Conservation (phyloP, 257 asterid species). For the Gynochthodes officinalis region DNA sequence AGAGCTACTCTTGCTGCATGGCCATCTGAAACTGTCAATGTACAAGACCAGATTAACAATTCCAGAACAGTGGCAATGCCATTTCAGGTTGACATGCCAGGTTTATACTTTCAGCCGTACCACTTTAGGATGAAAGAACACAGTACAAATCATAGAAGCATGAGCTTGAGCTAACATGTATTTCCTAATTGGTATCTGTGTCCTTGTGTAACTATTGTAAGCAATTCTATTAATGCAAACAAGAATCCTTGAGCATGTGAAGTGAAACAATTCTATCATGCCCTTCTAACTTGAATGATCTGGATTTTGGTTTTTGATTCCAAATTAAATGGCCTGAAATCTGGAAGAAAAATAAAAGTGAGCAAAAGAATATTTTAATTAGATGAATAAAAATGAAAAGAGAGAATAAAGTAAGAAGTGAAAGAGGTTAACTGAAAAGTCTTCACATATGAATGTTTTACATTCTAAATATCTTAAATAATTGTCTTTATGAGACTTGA, state of each 20-base stretch:
- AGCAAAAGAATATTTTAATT: background rate
- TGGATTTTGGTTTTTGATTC: background rate
- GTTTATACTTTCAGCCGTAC: slow-evolving; percentile 27
- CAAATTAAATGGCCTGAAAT: background rate
- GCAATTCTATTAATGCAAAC: background rate
- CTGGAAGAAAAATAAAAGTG: background rate
- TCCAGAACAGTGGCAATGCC: slow-evolving; percentile 26
- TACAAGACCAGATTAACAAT: slow-evolving; percentile 33
- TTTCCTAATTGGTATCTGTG: background rate
- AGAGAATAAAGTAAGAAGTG: background rate
- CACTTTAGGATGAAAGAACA: background rate
- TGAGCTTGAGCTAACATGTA: background rate
- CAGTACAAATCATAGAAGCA: background rate
- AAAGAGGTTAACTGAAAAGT: background rate
- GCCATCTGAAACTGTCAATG: slow-evolving; percentile 47
- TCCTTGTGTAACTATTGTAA: background rate
- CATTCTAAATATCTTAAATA: background rate
- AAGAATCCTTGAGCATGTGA: slow-evolving; percentile 7
- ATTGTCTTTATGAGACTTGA: background rate
- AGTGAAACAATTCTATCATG: background rate
- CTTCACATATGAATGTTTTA: background rate
- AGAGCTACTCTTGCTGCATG: slow-evolving; percentile 88
- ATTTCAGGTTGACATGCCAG: slow-evolving; percentile 41
- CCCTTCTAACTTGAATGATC: background rate
- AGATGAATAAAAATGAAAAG: background rate